phyloP scores from a whole-genome alignment of 2,329 filamentous ascomycete species.

The Monascus ruber region DNA sequence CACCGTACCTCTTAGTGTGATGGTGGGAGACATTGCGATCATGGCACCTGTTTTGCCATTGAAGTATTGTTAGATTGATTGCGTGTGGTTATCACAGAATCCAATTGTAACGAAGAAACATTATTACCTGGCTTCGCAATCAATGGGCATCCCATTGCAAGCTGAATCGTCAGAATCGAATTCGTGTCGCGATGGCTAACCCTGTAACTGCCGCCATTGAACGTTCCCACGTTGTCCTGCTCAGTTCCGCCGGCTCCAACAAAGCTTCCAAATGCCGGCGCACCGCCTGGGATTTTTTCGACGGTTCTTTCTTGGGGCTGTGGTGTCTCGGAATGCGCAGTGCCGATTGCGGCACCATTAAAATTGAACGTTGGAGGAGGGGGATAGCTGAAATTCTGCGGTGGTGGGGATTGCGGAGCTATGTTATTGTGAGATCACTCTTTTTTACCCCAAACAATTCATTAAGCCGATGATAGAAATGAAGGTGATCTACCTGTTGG shows the following conservation, averaged over 20 bases:
- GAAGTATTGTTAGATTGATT: not conserved
- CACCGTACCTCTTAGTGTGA: conserved; percentile 69
- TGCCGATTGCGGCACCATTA: conserved; percentile 3
- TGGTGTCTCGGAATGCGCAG: conserved; percentile 4
- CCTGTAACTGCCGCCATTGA: conserved; percentile 89
- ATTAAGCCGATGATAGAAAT: too few relatives aligned
- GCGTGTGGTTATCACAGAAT: not conserved
- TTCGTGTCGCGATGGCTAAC: conserved; percentile 90
- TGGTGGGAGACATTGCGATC: conserved; percentile 86
- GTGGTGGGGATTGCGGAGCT: conserved; percentile 16
- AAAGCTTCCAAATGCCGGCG: conserved; percentile 46
- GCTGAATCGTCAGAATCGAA: conserved; percentile 74
- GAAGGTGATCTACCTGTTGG: too few relatives aligned
- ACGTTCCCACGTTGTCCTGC: conserved; percentile 82
- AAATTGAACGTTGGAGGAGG: conserved; percentile 8
- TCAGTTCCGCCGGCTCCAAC: conserved; percentile 51
- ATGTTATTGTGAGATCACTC: not conserved
- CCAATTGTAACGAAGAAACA: not conserved
- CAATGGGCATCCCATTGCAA: conserved; percentile 80
- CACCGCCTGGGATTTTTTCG: conserved; percentile 28
- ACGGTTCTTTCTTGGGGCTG: conserved; percentile 8
- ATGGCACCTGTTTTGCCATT: conserved; percentile 51
- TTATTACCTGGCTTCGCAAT: conserved; percentile 59
- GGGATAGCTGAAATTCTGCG: conserved; percentile 12
- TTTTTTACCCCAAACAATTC: too few relatives aligned